phyloP scores from a whole-genome alignment of 1,139 yeast genomes.

The Diutina pseudorugosa region DNA sequence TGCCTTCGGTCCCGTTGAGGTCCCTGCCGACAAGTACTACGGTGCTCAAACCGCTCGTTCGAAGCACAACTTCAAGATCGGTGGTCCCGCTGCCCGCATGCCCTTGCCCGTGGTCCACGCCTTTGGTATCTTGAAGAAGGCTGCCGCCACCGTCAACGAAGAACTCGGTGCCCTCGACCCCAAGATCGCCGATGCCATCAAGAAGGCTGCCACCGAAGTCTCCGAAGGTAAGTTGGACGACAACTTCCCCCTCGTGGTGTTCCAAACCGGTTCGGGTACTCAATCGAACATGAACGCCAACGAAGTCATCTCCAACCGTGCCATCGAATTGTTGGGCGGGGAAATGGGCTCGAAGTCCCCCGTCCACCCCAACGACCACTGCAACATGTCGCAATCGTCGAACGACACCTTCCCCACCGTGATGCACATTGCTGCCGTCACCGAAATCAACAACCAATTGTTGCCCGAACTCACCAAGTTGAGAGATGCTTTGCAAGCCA shows the following conservation, averaged over 20 bases:
- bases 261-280: slow-evolving; percentile 98
- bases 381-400: slow-evolving; percentile 95
- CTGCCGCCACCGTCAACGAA: slow-evolving; percentile 87
- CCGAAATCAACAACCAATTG: slow-evolving; percentile 65
- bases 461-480: slow-evolving; percentile 70
- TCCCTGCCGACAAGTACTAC: slow-evolving; percentile 78
- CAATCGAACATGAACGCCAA: slow-evolving; percentile 98
- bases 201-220: slow-evolving; percentile 92
- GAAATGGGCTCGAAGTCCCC: slow-evolving; percentile 81
- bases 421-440: slow-evolving; percentile 97
- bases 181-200: slow-evolving; percentile 70
- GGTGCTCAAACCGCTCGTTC: slow-evolving; percentile 98
- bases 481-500: slow-evolving; percentile 63
- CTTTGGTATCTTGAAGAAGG: slow-evolving; percentile 87
- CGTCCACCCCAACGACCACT: slow-evolving; percentile 97
- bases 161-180: slow-evolving; percentile 74
- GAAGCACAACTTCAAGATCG: slow-evolving; percentile 85
- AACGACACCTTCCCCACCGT: slow-evolving; percentile 99
- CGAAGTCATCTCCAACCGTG: slow-evolving; percentile 96
- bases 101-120: slow-evolving; percentile 87
- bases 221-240: slow-evolving; percentile 82
- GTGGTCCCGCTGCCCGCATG: slow-evolving; percentile 82
- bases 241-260: slow-evolving; percentile 95
- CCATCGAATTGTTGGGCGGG: slow-evolving; percentile 92
- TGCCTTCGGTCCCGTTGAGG: slow-evolving; percentile 94